These are phyloP conservation scores for Acaromyces ingoldii DNA, from an alignment of 1,284 basidiomycete species.

Conservation along the genomic window DNA sequence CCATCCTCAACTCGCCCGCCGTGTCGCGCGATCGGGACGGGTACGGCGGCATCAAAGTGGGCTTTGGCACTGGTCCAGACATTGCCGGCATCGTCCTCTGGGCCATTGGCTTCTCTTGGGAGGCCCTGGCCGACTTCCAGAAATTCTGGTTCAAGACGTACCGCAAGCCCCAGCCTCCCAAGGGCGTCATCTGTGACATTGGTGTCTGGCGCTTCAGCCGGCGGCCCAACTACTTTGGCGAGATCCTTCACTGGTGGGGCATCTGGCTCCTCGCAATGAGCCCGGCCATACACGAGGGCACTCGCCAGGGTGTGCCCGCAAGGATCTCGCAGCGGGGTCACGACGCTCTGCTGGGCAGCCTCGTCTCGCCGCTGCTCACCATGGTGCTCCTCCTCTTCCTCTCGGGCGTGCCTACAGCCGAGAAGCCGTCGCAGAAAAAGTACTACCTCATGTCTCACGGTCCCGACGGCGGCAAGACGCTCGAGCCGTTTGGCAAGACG, in stretches of 20 bases:
- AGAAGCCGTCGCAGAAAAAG: slow-evolving; percentile 66
- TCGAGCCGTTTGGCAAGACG: slow-evolving; percentile 20
- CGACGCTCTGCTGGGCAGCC: slow-evolving; percentile 30
- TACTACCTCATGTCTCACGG: slow-evolving; percentile 63
- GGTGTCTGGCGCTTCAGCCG: slow-evolving; percentile 33
- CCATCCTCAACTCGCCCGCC: slow-evolving; percentile 37
- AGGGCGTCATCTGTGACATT: slow-evolving; percentile 37
- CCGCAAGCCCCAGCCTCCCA: slow-evolving; percentile 24
- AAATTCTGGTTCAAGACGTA: slow-evolving; percentile 54
- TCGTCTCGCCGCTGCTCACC: slow-evolving; percentile 45
- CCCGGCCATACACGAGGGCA: slow-evolving; percentile 13
- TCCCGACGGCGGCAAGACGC: slow-evolving; percentile 22
- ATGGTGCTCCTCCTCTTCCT: slow-evolving; percentile 53
- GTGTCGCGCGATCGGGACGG: slow-evolving; percentile 10
- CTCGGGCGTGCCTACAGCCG: slow-evolving; percentile 67
- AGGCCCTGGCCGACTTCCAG: slow-evolving; percentile 63
- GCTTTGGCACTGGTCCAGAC: slow-evolving; percentile 55
- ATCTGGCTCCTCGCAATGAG: slow-evolving; percentile 27
- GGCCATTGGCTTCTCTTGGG: slow-evolving; percentile 62
- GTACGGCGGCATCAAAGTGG: slow-evolving; percentile 19
- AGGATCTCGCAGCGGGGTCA: slow-evolving; percentile 11
- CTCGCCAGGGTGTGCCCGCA: slow-evolving; percentile 12
- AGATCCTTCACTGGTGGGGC: slow-evolving; percentile 56
- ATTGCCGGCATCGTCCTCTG: slow-evolving; percentile 67
- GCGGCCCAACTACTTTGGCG: slow-evolving; percentile 72